These are phyloP conservation scores for Endogone sp. DNA, from an alignment of 192 early-diverging fungal species.

Conservation along the genomic window DNA sequence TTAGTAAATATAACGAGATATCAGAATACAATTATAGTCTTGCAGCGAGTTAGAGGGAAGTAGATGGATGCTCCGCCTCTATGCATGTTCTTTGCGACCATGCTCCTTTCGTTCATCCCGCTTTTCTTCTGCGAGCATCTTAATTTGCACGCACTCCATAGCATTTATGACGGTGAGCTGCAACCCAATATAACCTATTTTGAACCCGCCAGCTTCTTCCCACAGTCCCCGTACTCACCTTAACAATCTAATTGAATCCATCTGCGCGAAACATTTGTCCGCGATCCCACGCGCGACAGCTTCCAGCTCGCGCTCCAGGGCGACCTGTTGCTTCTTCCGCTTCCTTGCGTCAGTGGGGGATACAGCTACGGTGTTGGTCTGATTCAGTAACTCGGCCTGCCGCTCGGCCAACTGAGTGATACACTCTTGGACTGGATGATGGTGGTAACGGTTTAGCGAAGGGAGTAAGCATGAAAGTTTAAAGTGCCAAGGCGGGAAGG, in stretches of 20 bases:
- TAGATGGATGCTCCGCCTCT: constrained; percentile 2
- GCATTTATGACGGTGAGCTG: no score
- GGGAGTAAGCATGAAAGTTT: no score
- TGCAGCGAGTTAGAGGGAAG: not conserved
- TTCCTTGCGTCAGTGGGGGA: constrained; percentile 10
- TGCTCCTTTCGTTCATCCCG: no score
- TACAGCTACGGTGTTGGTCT: constrained; percentile 2
- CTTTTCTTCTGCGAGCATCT: no score
- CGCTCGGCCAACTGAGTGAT: constrained; percentile 22
- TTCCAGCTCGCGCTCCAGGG: constrained; percentile 38
- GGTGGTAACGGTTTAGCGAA: no score
- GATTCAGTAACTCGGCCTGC: constrained; percentile 27
- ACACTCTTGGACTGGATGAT: constrained; percentile 24
- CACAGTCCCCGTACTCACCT: constrained; percentile 37
- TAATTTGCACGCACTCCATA: no score
- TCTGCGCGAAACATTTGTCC: constrained; percentile 54
- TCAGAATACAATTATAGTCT: constrained; percentile 2
- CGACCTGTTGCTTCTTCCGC: constrained; percentile 12
- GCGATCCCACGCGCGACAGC: constrained; percentile 51
- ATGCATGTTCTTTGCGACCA: no score
- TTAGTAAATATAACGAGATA: not conserved
- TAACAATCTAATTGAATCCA: constrained; percentile 59
- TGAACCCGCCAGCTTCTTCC: no score
- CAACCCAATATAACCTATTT: no score
- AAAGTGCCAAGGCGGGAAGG: no score